These are phyloP conservation scores for Entomortierella parvispora DNA, from an alignment of 192 early-diverging fungal genomes.

Conservation along the genomic window DNA sequence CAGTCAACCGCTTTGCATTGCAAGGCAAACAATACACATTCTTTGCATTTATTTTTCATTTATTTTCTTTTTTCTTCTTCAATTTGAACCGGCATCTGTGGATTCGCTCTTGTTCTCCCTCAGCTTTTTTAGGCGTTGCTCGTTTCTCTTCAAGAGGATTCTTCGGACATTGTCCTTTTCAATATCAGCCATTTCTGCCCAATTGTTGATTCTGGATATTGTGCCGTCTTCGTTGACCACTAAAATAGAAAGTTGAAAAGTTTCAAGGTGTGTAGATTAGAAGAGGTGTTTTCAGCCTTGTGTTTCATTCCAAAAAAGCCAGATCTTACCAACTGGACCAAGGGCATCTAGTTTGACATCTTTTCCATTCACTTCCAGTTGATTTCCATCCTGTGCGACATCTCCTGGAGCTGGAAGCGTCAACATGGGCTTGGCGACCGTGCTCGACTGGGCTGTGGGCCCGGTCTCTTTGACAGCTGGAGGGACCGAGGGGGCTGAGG, in stretches of 20 bases:
- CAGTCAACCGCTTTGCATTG: conserved; percentile 17
- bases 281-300: not conserved
- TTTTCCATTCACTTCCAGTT: conserved; percentile 52
- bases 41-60: conserved; percentile 4
- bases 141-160: conserved; percentile 60
- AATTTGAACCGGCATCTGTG: too few relatives aligned
- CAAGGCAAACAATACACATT: conserved; percentile 51
- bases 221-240: conserved; percentile 63
- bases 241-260: conserved; percentile 9
- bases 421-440: conserved; percentile 24
- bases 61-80: too few relatives aligned
- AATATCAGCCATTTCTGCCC: conserved; percentile 63
- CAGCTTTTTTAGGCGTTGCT: conserved; percentile 38
- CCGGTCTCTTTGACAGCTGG: too few relatives aligned
- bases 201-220: conserved; percentile 62
- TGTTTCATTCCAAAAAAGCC: not conserved
- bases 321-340: conserved; percentile 56
- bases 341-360: conserved; percentile 54
- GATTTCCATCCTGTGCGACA: conserved; percentile 6
- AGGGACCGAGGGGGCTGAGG: too few relatives aligned
- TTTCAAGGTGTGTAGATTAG: not conserved
- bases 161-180: conserved; percentile 61
- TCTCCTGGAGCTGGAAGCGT: conserved; percentile 54
- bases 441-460: too few relatives aligned
- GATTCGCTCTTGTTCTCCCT: conserved; percentile 9